Base-by-base conservation (phyloP, 768 basidiomycete genomes). In the Podaxis sp. region DNA sequence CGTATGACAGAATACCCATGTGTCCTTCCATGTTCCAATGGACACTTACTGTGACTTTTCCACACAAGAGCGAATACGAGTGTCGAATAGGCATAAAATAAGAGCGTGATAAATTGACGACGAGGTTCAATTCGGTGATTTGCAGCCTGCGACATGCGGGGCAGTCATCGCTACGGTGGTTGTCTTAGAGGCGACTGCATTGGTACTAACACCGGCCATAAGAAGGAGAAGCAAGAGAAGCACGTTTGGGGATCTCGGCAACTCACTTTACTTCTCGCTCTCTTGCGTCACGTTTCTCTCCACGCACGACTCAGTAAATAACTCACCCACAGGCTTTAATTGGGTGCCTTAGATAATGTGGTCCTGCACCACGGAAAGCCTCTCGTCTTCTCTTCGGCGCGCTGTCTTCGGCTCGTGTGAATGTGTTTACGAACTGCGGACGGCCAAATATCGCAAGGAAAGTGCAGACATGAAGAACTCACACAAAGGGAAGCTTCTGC, bases 221-320 rank as follows among this genome's bases (percentile, higher is more conserved):
- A 55, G 54, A 55, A 40, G 37, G 54, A 55, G 37, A 55, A 55
- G 22, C 37, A 55, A 29, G 8, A 38, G 54, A 55, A 38, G 36
- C 15, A 22, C 24, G 19, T 50, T 12, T 24, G 38, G 54, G 25
- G 54, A 40, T 13, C 37, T 55, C 54, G 17, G 51, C 51, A 53
- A 33, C 27, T 53, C 41, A 53, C 29, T 17, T 17, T 17, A 53
- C 25, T 53, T 33, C 25, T 33, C 27, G 24, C 13, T 25, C 29
- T 53, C 9, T 33, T 33, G 29, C 24, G 29, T n/a, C 29, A 33
- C 29, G 27, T 27, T 53, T 17, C 52, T 19, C 52, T 36, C 8
- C 52, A 37, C 29, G 43, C 43, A 19, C 9, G 7, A 46, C 15
- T 9, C 11, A 50, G 25, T n/a, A 22, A 50, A 50, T 25, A 50